Evolutionary conservation across 1,139 yeast genomes (phyloP).

Genomic region (Zygosaccharomyces pseudobailii): DNA sequence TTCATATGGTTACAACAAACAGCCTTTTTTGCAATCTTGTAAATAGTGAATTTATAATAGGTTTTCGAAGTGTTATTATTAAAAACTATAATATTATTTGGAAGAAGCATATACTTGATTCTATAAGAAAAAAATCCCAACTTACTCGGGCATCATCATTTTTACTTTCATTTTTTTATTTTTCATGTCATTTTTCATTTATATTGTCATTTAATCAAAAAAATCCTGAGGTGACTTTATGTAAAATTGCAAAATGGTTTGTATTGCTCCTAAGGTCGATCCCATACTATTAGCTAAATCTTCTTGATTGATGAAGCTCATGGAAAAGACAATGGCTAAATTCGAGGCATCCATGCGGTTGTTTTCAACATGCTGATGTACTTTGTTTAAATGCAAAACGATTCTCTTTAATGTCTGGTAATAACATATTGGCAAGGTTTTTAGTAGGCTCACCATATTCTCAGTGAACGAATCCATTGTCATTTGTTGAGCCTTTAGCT

Average conservation of each 20-base stretch:
- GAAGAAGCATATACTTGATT: background rate
- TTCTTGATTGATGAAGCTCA: conserved; percentile 48
- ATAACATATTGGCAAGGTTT: conserved; percentile 55
- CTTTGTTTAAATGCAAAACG: conserved; percentile 61
- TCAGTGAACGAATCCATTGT: conserved; percentile 18
- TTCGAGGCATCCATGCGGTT: conserved; percentile 80
- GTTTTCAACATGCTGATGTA: conserved; percentile 52
- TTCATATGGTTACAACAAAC: background rate
- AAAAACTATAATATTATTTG: background rate
- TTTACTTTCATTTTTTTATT: background rate
- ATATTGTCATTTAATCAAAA: conserved; percentile 10
- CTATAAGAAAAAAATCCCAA: background rate
- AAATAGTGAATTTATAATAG: background rate
- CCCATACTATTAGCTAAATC: conserved; percentile 40
- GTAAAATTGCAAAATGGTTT: conserved; percentile 37
- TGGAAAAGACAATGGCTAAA: conserved; percentile 69
- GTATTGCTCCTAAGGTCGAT: conserved; percentile 40
- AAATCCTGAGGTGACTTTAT: conserved; percentile 35
- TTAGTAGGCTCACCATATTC: conserved; percentile 40
- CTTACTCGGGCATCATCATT: background rate
- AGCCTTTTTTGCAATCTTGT: background rate
- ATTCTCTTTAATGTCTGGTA: conserved; percentile 64
- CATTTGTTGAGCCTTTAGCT: conserved; percentile 29
- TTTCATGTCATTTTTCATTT: background rate
- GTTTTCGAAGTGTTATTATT: background rate